phyloP scores from a whole-genome alignment of 192 early-diverging fungal genomes.

The Mortierella alpina region DNA sequence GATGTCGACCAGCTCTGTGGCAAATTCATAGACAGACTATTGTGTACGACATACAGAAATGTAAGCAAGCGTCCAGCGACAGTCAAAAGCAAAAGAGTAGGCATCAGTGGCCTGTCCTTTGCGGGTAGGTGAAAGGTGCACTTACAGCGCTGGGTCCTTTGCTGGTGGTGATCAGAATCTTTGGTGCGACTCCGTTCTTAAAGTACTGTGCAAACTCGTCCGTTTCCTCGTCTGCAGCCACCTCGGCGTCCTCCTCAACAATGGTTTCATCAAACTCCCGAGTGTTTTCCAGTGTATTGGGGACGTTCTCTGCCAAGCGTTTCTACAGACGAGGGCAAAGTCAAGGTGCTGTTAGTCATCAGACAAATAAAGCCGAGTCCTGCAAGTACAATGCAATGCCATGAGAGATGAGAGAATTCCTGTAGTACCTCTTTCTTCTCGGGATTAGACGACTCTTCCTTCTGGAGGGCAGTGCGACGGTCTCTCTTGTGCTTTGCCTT shows the following conservation, averaged over 20 bases:
- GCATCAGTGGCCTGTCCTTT: neutral
- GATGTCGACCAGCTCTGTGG: constrained; percentile 87
- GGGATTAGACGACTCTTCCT: constrained; percentile 86
- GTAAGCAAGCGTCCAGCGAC: neutral
- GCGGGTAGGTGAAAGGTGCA: neutral
- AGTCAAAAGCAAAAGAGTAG: neutral
- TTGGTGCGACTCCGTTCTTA: constrained; percentile 81
- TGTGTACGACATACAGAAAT: neutral
- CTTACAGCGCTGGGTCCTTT: constrained; percentile 70
- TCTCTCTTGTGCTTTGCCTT: constrained; percentile 83
- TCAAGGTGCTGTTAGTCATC: neutral
- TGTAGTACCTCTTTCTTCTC: constrained; percentile 75
- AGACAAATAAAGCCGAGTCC: neutral
- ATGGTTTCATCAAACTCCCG: constrained; percentile 95
- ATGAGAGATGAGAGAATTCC: neutral
- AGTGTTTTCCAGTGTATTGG: constrained; percentile 91
- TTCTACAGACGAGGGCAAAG: constrained; percentile 53
- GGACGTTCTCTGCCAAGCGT: constrained; percentile 90
- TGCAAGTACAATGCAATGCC: neutral
- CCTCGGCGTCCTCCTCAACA: constrained; percentile 83
- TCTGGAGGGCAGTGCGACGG: constrained; percentile 74
- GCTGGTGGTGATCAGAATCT: constrained; percentile 93
- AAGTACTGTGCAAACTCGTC: constrained; percentile 94
- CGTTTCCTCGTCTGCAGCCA: constrained; percentile 84
- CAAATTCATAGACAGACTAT: constrained; percentile 80